These are phyloP conservation scores for Xylaria grammica DNA, from an alignment of 495 filamentous ascomycete species.

Conservation along the genomic window DNA sequence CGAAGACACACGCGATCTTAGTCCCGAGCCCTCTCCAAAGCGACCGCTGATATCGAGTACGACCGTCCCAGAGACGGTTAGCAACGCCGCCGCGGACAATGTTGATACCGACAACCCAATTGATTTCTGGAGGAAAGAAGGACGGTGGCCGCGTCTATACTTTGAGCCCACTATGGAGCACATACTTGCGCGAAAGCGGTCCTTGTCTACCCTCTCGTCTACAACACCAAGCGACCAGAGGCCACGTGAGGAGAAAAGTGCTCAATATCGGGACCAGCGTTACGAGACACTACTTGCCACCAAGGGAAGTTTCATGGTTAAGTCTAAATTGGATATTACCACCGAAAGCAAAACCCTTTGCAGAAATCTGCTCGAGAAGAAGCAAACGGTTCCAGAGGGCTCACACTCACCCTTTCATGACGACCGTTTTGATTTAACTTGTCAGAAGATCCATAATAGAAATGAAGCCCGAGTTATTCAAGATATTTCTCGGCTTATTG, in stretches of 20 bases:
- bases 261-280: constrained; percentile 40
- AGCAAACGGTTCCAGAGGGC: constrained; percentile 2
- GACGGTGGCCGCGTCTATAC: constrained; percentile 30
- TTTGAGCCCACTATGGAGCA: constrained; percentile 31
- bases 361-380: constrained; percentile 31
- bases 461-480: constrained; percentile 47
- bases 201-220: constrained; percentile 36
- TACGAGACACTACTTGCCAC: constrained; percentile 43
- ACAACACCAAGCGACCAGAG: constrained; percentile 52
- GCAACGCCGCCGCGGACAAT: not conserved
- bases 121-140: constrained; percentile 24
- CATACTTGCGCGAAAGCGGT: constrained; percentile 43
- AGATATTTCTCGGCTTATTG: constrained; percentile 47
- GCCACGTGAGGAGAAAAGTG: constrained; percentile 50
- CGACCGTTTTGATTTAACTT: not conserved
- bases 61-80: too few species aligned
- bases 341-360: constrained; percentile 34
- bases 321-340: constrained; percentile 38
- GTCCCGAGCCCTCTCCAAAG: too few species aligned
- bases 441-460: constrained; percentile 21
- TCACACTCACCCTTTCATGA: not conserved
- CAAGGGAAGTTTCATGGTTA: constrained; percentile 49
- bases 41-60: too few species aligned
- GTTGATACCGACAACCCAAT: not conserved
- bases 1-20: not conserved